Conservation (phyloP, 2,329 filamentous ascomycete genomes). For the Beauveria pseudobassiana region DNA sequence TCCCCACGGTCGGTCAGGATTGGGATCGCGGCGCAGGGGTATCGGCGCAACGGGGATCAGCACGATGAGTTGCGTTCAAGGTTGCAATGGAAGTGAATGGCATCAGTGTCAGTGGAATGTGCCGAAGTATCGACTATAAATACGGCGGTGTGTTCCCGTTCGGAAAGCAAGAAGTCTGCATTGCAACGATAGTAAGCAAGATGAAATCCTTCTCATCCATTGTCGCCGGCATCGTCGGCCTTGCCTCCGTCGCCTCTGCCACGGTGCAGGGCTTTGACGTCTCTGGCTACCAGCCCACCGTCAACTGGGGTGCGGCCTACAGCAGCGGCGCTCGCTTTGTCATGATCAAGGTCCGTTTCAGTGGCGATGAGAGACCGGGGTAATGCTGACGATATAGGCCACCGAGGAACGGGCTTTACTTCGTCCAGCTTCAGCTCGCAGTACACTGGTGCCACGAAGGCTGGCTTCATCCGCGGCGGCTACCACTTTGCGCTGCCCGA, state of each 20-base stretch:
- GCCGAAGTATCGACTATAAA: slow-evolving; percentile 2
- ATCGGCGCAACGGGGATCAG: not conserved
- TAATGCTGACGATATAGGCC: slow-evolving; percentile 26
- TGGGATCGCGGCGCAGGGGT: slow-evolving; percentile 2
- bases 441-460: slow-evolving; percentile 41
- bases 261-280: slow-evolving; percentile 35
- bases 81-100: not conserved
- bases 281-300: slow-evolving; percentile 31
- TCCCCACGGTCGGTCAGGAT: slow-evolving; percentile 1
- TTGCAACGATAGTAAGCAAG: not conserved
- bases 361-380: not conserved
- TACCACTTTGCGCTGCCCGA: slow-evolving; percentile 49
- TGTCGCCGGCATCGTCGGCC: slow-evolving; percentile 13
- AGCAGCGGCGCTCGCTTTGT: slow-evolving; percentile 33
- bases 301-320: slow-evolving; percentile 31
- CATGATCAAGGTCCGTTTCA: slow-evolving; percentile 32
- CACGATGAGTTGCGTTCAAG: not conserved
- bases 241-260: slow-evolving; percentile 16
- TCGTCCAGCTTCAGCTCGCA: slow-evolving; percentile 40
- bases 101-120: not conserved
- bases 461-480: slow-evolving; percentile 45
- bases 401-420: slow-evolving; percentile 42
- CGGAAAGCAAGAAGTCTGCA: not conserved
- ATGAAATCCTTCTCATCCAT: slow-evolving; percentile 13
- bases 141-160: not conserved